Base-by-base conservation (phyloP, 257 asterid genomes). In the Avicennia marina region DNA sequence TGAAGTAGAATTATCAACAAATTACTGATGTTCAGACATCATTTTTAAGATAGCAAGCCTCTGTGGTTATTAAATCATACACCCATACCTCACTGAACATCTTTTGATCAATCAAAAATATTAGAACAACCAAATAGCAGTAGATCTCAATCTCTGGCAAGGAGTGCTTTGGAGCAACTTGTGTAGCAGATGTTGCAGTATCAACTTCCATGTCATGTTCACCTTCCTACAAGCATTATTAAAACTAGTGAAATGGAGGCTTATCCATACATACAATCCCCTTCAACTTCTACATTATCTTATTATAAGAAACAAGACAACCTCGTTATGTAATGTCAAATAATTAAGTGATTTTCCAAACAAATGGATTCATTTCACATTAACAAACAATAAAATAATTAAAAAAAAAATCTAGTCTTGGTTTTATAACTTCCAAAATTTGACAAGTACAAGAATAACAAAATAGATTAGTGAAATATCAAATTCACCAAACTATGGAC, bases 81-180 rank as follows among this genome's bases (percentile, higher is more conserved):
- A n/a, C 7, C 26, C 57, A 53, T 65, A 86, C 95, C 95, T 81
- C 87, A 36, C 42, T 63, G 72, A 76, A 78, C 71, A 57, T 77
- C 75, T 78, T 81, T 77, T 76, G 89, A 64, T 86, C 87, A 68
- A 83, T 83, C 72, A 86, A 58, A 75, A 72, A 81, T 62, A 83
- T 72, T 50, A 83, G 64, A 60, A 81, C 81, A 49, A 86, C 76
- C 77, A 86, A 74, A 75, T 81, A 80, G 80, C 95, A 70, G 69
- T 63, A 86, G 31, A 76, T 78, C 74, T 83, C 87, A 52, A 83
- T 71, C 74, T 86, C 95, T 10, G 87, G 94, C 64, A 82, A 65
- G 58, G 79, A 47, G 69, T 83, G 81, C 62, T 76, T 83, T 40
- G 64, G 72, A 64, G 78, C 76, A 41, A 77, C 42, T 71, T 66